Evolutionary conservation across 768 basidiomycete species (phyloP).

Genomic region (Boletus huronensis): DNA sequence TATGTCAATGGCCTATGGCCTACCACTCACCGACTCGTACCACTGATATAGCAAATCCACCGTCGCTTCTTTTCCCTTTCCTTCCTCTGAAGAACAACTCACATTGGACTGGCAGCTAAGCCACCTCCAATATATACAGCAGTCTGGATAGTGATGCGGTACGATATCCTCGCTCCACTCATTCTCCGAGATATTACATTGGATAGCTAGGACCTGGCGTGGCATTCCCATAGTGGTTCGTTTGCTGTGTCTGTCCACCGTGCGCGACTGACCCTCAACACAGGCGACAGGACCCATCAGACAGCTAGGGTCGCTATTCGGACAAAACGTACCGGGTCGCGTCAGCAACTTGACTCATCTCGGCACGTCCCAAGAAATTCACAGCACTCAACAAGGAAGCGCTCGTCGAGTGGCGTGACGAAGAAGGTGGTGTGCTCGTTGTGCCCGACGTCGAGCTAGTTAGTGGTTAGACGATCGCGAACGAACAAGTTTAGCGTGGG

Average conservation of each 20-base stretch:
- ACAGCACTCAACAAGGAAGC: background rate
- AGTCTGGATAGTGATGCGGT: background rate
- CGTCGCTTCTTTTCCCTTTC: background rate
- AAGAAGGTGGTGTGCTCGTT: background rate
- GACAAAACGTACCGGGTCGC: conserved; percentile 7
- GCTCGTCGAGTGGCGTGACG: background rate
- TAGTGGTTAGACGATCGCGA: background rate
- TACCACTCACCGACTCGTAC: background rate
- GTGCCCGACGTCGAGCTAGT: background rate
- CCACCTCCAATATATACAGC: background rate
- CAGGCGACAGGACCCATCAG: conserved; percentile 9
- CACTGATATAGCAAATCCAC: background rate
- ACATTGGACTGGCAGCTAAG: background rate
- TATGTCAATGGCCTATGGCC: background rate
- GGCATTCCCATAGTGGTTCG: conserved; percentile 9
- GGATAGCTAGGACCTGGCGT: background rate
- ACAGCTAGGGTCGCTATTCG: conserved; percentile 9
- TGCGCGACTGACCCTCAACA: conserved; percentile 3
- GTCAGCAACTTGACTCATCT: conserved; percentile 28
- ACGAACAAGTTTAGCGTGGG: background rate
- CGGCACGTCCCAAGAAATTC: conserved; percentile 1
- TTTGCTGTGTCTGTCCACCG: background rate
- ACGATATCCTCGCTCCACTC: background rate
- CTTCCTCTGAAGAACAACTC: background rate
- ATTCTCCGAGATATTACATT: background rate